These are phyloP conservation scores for Prunus yedoensis DNA, from an alignment of 331 rosid species.

Conservation along the genomic window DNA sequence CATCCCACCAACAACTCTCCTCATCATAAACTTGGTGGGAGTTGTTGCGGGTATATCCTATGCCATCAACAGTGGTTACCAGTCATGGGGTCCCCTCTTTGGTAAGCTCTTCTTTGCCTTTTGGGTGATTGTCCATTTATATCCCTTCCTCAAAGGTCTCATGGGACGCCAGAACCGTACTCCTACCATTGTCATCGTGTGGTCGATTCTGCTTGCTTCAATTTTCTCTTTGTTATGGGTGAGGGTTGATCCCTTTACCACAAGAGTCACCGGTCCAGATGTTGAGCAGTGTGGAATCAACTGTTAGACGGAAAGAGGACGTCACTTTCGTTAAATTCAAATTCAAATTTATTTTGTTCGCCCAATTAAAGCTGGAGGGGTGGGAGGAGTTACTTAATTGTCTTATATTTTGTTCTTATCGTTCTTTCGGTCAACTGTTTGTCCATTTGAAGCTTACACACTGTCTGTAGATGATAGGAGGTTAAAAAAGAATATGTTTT, in stretches of 20 bases:
- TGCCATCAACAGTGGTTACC: constrained; percentile 95
- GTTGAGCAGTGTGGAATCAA: constrained; percentile 86
- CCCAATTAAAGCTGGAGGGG: constrained; percentile 13
- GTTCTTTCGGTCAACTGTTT: background rate
- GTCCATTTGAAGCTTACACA: constrained; percentile 10
- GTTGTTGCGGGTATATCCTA: constrained; percentile 96
- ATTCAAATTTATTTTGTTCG: constrained; percentile 20
- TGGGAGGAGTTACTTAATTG: constrained; percentile 1
- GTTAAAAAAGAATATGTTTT: background rate
- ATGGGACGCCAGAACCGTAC: constrained; percentile 99
- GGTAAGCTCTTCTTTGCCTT: constrained; percentile 99
- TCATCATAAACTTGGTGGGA: constrained; percentile 88
- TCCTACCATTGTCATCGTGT: constrained; percentile 90
- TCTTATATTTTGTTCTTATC: background rate
- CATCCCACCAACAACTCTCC: constrained; percentile 97
- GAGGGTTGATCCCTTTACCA: constrained; percentile 81
- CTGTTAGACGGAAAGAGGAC: constrained; percentile 50
- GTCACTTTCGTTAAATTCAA: background rate
- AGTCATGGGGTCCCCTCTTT: constrained; percentile 97
- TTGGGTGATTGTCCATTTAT: constrained; percentile 98
- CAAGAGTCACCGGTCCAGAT: constrained; percentile 80
- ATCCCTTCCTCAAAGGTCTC: constrained; percentile 97
- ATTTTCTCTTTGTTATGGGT: constrained; percentile 96
- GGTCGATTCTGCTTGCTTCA: constrained; percentile 97
- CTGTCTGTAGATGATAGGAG: constrained; percentile 14